phyloP scores from a whole-genome alignment of 306 rosid genomes.

The Lathyrus aphaca region DNA sequence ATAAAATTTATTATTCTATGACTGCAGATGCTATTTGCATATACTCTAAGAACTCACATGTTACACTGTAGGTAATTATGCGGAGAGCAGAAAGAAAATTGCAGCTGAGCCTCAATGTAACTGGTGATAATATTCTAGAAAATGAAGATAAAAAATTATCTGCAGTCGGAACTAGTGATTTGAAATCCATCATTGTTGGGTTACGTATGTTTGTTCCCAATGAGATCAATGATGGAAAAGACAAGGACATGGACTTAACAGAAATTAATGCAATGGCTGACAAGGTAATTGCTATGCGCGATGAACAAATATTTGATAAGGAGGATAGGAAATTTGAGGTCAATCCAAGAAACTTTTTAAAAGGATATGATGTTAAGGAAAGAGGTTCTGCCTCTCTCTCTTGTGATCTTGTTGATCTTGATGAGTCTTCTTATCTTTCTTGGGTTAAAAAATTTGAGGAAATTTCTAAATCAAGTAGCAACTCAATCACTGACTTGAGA shows the following conservation, averaged over 20 bases:
- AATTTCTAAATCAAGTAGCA: conserved; percentile 52
- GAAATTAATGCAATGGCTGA: conserved; percentile 72
- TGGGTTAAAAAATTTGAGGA: conserved; percentile 92
- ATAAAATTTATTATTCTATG: conserved; percentile 15
- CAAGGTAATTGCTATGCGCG: conserved; percentile 66
- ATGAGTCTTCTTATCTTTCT: conserved; percentile 78
- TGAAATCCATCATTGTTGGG: conserved; percentile 86
- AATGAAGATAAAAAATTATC: conserved; percentile 49
- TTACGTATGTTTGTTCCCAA: conserved; percentile 64
- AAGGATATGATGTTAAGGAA: conserved; percentile 46
- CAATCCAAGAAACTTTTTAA: conserved; percentile 51
- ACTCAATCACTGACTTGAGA: conserved; percentile 51
- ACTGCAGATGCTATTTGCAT: conserved; percentile 9
- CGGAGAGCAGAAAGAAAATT: conserved; percentile 86
- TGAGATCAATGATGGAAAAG: conserved; percentile 49
- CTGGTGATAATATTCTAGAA: conserved; percentile 63
- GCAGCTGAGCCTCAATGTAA: conserved; percentile 79
- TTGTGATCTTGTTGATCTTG: conserved; percentile 60
- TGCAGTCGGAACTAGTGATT: conserved; percentile 62
- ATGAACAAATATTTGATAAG: conserved; percentile 42
- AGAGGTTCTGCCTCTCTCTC: conserved; percentile 47
- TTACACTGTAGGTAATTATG: conserved; percentile 73
- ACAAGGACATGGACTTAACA: conserved; percentile 49
- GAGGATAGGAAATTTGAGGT: conserved; percentile 76
- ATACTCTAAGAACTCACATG: conserved; percentile 36